These are phyloP conservation scores for Solanum peruvianum DNA, from an alignment of 257 asterid species.

Conservation along the genomic window DNA sequence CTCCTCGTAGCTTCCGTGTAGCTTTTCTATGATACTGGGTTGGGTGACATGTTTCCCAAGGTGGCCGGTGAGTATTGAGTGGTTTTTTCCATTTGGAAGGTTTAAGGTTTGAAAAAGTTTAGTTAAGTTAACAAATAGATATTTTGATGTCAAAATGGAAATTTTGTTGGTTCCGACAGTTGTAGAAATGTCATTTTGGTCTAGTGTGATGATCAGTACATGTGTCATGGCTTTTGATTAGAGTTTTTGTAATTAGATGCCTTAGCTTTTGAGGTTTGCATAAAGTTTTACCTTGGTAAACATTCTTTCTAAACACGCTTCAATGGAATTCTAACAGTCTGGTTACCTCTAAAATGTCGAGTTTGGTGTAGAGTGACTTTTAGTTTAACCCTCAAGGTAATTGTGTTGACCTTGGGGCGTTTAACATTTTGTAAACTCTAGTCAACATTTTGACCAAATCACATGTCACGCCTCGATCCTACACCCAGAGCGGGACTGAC, in stretches of 20 bases:
- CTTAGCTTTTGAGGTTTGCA: not conserved
- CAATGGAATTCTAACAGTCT: not conserved
- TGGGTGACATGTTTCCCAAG: no score
- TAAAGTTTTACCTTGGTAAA: not conserved
- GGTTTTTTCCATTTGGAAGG: not conserved
- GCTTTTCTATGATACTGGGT: no score
- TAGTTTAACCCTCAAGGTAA: not conserved
- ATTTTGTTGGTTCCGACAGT: no score
- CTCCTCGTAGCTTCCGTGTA: no score
- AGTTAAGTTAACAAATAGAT: not conserved
- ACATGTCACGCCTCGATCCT: no score
- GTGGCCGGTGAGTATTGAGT: not conserved
- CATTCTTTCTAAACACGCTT: not conserved
- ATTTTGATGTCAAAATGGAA: not conserved
- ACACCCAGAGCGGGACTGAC: no score
- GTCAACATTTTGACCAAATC: not conserved
- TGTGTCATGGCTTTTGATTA: not conserved
- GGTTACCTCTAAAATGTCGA: not conserved
- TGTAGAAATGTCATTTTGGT: no score
- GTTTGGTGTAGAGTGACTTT: not conserved
- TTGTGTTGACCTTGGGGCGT: not conserved
- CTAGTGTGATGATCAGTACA: no score
- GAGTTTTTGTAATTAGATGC: not conserved
- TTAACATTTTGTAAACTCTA: no score
- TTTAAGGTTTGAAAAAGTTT: no score